Percentiles rank a stretch among this genome's conserved stretches.
Evolutionary conservation across 148 eudicot species (phyloP).

Genomic region (Silene latifolia): DNA sequence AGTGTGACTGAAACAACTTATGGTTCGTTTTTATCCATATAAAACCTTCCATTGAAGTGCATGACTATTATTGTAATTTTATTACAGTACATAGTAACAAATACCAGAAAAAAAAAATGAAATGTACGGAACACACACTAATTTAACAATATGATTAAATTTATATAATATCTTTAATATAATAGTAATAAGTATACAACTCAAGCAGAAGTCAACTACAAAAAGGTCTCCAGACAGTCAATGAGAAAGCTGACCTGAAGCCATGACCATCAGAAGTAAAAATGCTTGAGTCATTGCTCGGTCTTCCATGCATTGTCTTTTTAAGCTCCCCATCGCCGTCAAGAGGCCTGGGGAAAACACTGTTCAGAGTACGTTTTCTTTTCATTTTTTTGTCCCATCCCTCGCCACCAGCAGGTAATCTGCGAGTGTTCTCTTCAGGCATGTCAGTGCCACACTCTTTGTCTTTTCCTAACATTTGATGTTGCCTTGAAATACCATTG

Average conservation of each 20-base stretch:
- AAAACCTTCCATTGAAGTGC: too few relatives aligned
- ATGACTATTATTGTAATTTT: too few relatives aligned
- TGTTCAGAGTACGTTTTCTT: conserved; percentile 75
- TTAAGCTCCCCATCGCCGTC: conserved; percentile 77
- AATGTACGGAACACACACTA: too few relatives aligned
- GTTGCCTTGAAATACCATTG: conserved; percentile 59
- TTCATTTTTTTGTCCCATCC: conserved; percentile 93
- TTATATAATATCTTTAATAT: too few relatives aligned
- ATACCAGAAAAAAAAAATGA: too few relatives aligned
- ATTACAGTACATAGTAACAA: too few relatives aligned
- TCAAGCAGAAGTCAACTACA: background rate
- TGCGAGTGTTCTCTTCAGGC: conserved; percentile 62
- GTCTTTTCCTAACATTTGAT: conserved; percentile 52
- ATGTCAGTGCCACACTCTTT: conserved; percentile 58
- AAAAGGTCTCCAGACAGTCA: background rate
- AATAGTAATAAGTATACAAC: conserved; percentile 17
- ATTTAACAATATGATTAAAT: too few relatives aligned
- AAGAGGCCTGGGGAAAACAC: conserved; percentile 45
- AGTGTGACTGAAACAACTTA: too few relatives aligned
- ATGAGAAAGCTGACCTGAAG: conserved; percentile 45
- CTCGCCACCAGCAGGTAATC: conserved; percentile 78
- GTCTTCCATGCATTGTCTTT: conserved; percentile 62
- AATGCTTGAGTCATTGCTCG: conserved; percentile 46
- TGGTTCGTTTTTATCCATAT: too few relatives aligned
- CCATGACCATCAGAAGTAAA: conserved; percentile 51